Evolutionary conservation across 2,329 filamentous ascomycete species (phyloP), one percentile per base, ranked within the genome.

Genomic region (Ophiosphaerella narmari): DNA sequence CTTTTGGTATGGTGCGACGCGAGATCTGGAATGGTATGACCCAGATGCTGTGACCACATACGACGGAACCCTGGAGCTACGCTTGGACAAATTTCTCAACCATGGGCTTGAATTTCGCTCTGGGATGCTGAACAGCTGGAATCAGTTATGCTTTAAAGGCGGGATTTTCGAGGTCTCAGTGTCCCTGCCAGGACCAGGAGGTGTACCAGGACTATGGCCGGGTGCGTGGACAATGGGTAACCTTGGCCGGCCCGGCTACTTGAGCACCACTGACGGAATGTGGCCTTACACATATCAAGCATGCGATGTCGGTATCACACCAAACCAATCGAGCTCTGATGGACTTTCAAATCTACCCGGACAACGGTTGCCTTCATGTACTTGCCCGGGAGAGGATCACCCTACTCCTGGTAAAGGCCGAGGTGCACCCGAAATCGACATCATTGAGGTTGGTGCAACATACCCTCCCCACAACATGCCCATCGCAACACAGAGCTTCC

Each of bases 181-280:
- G 7, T 82, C 79, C 11, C 66, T 82, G 3, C 79, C 80, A 16
- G 80, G 80, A 13, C 79, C 78, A 38, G 74, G 75, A 24, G 78
- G 77, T 33, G 63, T 77, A 5, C 75, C 77, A 40, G 79, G 79
- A 21, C 66, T 80, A 1, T 82, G 80, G 80, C 80, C 80, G 7
- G 80, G 80, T 37, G 77, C 75, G 3, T 82, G 80, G 80, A 76
- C 77, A 2, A 79, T 82, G 76, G 80, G 80, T 1, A 82, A 82
- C 52, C 73, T 82, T 2, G 80, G 79, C 4, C 70, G 79, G 29
- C 80, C 80, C 14, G 80, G 80, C 33, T 81, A 80, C 53, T 66
- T 77, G 29, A 70, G 78, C 2, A 81, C 79, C 1, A 82, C 79
- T 0, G 80, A 82, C 16, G 80, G 80, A 5, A 65, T 81, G 49